phyloP scores from a whole-genome alignment of 176 grass and related monocot species.

The Alloteropsis semialata region DNA sequence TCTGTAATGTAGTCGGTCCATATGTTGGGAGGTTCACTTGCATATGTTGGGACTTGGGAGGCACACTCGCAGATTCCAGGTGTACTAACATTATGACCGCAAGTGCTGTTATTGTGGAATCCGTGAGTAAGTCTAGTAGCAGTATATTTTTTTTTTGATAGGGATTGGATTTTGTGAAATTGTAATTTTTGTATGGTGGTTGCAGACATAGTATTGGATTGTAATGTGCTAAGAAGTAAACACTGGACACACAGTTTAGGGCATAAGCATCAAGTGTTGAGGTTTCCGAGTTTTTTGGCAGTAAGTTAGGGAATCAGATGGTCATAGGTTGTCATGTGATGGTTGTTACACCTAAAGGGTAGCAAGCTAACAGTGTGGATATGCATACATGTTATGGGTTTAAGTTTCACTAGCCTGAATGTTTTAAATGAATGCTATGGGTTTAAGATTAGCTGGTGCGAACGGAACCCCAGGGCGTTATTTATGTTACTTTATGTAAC shows the following conservation, averaged over 20 bases:
- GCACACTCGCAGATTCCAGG: neutral
- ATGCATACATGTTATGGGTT: neutral
- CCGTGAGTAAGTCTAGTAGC: neutral
- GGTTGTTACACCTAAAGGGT: neutral
- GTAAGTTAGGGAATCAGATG: neutral
- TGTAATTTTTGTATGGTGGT: neutral
- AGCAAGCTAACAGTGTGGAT: neutral
- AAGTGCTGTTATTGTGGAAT: neutral
- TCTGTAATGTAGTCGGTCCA: neutral
- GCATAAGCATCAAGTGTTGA: neutral
- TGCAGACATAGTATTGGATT: neutral
- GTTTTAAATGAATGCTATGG: neutral
- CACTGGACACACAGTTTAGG: neutral
- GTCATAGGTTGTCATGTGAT: neutral
- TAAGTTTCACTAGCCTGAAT: neutral
- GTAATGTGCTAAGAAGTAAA: neutral
- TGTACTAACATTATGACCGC: neutral
- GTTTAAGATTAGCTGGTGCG: neutral
- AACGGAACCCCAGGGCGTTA: neutral
- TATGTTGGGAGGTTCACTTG: neutral
- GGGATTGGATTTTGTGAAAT: neutral
- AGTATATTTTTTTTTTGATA: neutral
- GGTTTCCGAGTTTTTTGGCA: neutral
- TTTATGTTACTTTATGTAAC: neutral
- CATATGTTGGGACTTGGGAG: neutral